These are phyloP conservation scores for Colletotrichum gloeosporioides DNA, from an alignment of 2,329 filamentous ascomycete genomes.

Conservation along the genomic window DNA sequence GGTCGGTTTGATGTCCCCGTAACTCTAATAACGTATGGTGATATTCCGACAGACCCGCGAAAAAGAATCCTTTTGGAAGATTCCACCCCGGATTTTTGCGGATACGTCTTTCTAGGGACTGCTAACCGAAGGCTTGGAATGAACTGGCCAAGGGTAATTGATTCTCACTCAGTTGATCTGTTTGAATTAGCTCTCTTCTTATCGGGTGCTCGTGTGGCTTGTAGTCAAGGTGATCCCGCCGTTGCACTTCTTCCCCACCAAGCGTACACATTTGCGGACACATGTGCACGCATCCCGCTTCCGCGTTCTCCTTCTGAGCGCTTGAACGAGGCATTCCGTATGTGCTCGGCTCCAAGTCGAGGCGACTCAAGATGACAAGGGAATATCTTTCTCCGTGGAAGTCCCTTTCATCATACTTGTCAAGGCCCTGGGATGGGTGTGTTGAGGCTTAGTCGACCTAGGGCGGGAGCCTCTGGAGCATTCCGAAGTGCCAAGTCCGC, in stretches of 20 bases:
- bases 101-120: background rate
- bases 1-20: background rate
- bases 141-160: background rate
- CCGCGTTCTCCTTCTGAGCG: background rate
- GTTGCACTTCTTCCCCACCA: background rate
- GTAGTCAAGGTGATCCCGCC: fast-evolving
- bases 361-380: background rate
- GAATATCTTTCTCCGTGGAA: background rate
- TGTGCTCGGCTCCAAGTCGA: too few relatives aligned
- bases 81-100: background rate
- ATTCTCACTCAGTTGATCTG: background rate
- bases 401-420: background rate
- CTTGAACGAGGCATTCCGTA: background rate
- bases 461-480: background rate
- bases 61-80: background rate
- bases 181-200: background rate
- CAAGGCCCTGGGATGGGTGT: background rate
- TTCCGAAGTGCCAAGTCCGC: background rate
- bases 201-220: fast-evolving
- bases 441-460: background rate
- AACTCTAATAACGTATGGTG: background rate
- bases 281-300: background rate
- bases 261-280: background rate
- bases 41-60: background rate
- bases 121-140: background rate